Percentiles rank a stretch among this genome's conserved stretches.
Evolutionary conservation across 1,284 basidiomycete genomes (phyloP).

Genomic region (Irpex rosettiformis): DNA sequence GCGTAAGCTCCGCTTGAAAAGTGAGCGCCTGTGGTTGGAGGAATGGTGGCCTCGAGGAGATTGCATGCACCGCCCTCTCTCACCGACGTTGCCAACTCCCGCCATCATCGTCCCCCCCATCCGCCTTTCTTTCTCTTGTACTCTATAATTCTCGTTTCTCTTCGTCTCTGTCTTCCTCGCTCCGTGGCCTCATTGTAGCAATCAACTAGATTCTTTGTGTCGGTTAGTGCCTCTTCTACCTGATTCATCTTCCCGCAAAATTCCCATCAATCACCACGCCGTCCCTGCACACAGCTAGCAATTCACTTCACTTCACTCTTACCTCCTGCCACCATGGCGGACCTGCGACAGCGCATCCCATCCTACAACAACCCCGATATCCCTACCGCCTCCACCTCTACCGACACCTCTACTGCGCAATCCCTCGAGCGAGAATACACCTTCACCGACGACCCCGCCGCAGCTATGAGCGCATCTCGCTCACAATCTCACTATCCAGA

Average conservation of each 20-base stretch:
- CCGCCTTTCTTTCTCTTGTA: not conserved
- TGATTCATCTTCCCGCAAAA: slow-evolving; percentile 5
- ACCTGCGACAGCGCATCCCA: slow-evolving; percentile 17
- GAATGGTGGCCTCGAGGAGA: not conserved
- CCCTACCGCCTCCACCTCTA: not conserved
- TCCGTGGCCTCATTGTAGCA: not conserved
- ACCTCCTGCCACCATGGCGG: slow-evolving; percentile 18
- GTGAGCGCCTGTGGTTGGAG: slow-evolving; percentile 1
- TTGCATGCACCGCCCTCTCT: not conserved
- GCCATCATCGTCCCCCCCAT: slow-evolving; percentile 1
- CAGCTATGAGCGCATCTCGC: slow-evolving; percentile 48
- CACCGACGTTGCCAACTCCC: not conserved
- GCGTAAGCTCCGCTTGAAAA: slow-evolving; percentile 40
- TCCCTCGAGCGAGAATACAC: slow-evolving; percentile 48
- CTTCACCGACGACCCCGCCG: slow-evolving; percentile 42
- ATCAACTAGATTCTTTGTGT: not conserved
- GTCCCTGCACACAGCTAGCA: not conserved
- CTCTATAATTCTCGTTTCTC: not conserved
- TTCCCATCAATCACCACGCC: slow-evolving; percentile 13
- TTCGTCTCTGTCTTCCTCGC: not conserved
- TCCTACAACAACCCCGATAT: slow-evolving; percentile 17
- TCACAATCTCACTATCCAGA: slow-evolving; percentile 35
- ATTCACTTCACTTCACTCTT: slow-evolving; percentile 3
- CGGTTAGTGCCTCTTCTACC: not conserved
- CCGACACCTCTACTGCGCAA: slow-evolving; percentile 5